Conservation (phyloP, 2,329 filamentous ascomycete species). For the Colletotrichum melonis region DNA sequence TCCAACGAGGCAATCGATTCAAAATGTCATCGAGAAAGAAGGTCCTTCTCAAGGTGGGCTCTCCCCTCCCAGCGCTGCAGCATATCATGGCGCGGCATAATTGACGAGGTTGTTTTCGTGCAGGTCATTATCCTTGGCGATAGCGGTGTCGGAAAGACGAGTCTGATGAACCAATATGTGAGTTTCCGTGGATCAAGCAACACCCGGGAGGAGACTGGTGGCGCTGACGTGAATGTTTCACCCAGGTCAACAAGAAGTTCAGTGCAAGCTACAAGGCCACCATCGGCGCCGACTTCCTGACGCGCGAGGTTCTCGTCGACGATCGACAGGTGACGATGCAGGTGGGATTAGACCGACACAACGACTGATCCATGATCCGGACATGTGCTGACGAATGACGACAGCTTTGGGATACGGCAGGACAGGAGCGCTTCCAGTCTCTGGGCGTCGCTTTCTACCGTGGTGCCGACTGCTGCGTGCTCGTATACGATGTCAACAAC, state of each 20-base stretch:
- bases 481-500: conserved; percentile 99
- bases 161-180: conserved; percentile 99
- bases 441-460: conserved; percentile 97
- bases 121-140: conserved; percentile 99
- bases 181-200: conserved; percentile 46
- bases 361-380: not conserved
- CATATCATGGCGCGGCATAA: conserved; percentile 15
- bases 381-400: conserved; percentile 22
- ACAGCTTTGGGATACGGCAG: conserved; percentile 97
- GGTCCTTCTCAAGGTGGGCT: conserved; percentile 84
- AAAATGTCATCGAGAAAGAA: conserved; percentile 87
- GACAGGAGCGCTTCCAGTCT: conserved; percentile 97
- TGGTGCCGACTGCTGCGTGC: conserved; percentile 95
- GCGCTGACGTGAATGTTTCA: conserved; percentile 3
- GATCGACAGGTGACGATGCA: conserved; percentile 99
- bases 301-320: conserved; percentile 96
- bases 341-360: conserved; percentile 59
- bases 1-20: conserved; percentile 36
- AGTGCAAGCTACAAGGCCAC: conserved; percentile 99
- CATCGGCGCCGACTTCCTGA: conserved; percentile 98
- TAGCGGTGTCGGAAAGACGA: conserved; percentile 99
- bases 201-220: not conserved
- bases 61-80: not conserved
- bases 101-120: conserved; percentile 17
- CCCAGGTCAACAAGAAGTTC: conserved; percentile 99